phyloP scores from a whole-genome alignment of 108 stramenopile genomes.

The Conticribra guillardii region DNA sequence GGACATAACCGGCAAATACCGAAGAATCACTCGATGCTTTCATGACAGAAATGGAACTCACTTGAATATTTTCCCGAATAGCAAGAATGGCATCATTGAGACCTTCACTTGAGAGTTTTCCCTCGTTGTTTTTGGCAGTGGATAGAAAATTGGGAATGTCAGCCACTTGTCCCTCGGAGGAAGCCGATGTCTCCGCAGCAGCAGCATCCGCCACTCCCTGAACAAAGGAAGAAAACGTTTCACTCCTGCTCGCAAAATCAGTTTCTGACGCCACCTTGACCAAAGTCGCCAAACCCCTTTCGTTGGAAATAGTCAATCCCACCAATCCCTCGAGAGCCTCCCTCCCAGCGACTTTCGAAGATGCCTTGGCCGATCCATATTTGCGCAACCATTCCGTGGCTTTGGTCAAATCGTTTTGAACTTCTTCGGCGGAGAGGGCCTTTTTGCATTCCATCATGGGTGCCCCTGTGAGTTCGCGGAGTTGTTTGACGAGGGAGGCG shows the following conservation, averaged over 20 bases:
- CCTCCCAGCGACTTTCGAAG: conserved; percentile 68
- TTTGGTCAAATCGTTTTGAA: conserved; percentile 43
- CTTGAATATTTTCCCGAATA: conserved; percentile 78
- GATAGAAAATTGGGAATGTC: conserved; percentile 37
- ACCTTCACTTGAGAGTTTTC: conserved; percentile 48
- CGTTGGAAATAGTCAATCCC: conserved; percentile 48
- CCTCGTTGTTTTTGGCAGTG: conserved; percentile 25
- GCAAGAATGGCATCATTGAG: conserved; percentile 79
- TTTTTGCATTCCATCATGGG: conserved; percentile 91
- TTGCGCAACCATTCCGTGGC: conserved; percentile 86
- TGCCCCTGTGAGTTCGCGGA: conserved; percentile 72
- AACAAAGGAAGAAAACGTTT: conserved; percentile 68
- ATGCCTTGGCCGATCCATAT: conserved; percentile 77
- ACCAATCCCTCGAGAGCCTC: conserved; percentile 80
- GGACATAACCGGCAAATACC: conserved; percentile 74
- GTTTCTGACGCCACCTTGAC: conserved; percentile 81
- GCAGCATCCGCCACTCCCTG: conserved; percentile 67
- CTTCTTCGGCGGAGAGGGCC: conserved; percentile 63
- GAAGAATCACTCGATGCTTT: conserved; percentile 45
- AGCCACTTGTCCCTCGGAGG: conserved; percentile 19
- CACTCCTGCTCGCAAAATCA: conserved; percentile 75
- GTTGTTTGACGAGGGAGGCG: conserved; percentile 55
- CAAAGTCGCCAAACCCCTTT: conserved; percentile 57
- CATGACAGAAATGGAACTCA: conserved; percentile 54
- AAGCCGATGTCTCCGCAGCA: conserved; percentile 16